These are phyloP conservation scores for Jamesozyma piceae DNA, from an alignment of 805 yeast species.

Conservation along the genomic window DNA sequence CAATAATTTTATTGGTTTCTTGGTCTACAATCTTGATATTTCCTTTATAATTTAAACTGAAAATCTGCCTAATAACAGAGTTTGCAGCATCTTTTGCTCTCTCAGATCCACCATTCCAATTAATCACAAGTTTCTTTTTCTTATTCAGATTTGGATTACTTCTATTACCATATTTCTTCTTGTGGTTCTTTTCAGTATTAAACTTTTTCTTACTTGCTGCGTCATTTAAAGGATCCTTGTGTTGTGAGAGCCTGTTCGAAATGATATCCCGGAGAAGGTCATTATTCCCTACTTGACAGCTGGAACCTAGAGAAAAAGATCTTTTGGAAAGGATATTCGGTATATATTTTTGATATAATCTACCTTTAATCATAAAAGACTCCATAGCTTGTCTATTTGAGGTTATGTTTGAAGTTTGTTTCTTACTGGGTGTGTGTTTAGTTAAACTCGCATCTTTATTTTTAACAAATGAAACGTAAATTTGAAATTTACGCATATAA, in stretches of 20 bases:
- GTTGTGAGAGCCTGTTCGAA: not conserved
- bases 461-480: no score
- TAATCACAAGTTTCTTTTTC: conserved; percentile 9
- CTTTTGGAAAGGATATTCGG: not conserved
- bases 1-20: conserved; percentile 15
- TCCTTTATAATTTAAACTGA: conserved; percentile 20
- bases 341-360: not conserved
- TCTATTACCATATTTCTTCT: not conserved
- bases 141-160: not conserved
- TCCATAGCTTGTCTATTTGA: not conserved
- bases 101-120: conserved; percentile 26
- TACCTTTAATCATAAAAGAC: not conserved
- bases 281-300: not conserved
- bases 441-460: no score
- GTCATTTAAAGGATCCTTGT: not conserved
- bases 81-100: conserved; percentile 26
- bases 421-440: no score
- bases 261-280: conserved; percentile 2
- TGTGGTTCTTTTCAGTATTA: not conserved
- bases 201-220: not conserved
- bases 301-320: not conserved
- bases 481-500: no score
- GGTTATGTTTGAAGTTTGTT: no score
- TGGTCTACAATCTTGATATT: conserved; percentile 16
- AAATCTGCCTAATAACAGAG: conserved; percentile 12